These are phyloP conservation scores for Fusarium pseudonygamai DNA, from an alignment of 2,329 filamentous ascomycete genomes.

Conservation along the genomic window DNA sequence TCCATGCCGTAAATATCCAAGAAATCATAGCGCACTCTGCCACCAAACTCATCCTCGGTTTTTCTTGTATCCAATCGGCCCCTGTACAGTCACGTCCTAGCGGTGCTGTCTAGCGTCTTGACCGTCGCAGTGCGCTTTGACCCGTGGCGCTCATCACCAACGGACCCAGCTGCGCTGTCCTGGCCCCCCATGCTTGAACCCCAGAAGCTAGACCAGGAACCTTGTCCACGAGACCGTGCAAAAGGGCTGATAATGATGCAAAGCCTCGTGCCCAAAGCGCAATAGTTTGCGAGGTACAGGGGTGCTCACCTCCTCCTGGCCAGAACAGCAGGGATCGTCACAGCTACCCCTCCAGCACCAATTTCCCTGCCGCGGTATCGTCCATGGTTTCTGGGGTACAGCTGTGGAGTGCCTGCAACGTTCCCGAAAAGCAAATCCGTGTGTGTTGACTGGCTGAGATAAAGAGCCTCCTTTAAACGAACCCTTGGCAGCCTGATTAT, in stretches of 20 bases:
- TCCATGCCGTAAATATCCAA: background rate
- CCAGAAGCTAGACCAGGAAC: background rate
- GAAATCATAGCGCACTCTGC: background rate
- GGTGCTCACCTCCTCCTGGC: background rate
- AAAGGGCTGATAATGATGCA: background rate
- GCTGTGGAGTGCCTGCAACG: background rate
- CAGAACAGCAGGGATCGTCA: background rate
- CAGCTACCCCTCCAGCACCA: background rate
- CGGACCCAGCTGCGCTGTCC: background rate
- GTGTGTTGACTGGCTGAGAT: slow-evolving; percentile 15
- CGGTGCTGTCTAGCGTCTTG: background rate
- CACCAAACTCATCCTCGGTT: background rate
- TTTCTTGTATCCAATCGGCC: background rate
- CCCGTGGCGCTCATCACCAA: slow-evolving; percentile 6
- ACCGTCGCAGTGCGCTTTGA: slow-evolving; percentile 6
- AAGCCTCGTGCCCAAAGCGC: slow-evolving; percentile 13
- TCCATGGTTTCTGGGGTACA: slow-evolving; percentile 19
- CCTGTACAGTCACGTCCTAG: background rate
- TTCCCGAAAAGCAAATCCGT: slow-evolving; percentile 4
- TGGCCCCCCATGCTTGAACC: background rate
- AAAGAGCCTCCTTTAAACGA: slow-evolving; percentile 12
- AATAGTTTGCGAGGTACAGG: slow-evolving; percentile 32
- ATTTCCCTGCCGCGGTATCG: slow-evolving; percentile 14
- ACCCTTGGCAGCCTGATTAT: background rate
- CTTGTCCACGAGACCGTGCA: background rate